These are phyloP conservation scores for Solanum rostratum DNA, from an alignment of 257 asterid species.

Conservation along the genomic window DNA sequence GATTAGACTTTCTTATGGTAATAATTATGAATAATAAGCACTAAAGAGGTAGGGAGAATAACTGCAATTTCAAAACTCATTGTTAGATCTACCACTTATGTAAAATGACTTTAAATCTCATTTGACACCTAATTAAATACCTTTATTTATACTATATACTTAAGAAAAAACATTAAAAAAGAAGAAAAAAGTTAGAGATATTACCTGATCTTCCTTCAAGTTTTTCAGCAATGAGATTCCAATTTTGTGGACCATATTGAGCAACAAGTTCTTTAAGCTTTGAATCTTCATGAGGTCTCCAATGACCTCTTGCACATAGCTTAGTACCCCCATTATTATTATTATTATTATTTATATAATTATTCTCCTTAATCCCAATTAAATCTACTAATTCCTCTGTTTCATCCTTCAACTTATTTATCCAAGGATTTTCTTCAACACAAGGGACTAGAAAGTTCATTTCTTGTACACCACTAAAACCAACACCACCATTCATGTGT, in stretches of 20 bases:
- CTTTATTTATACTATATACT: too few relatives aligned
- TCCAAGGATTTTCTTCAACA: not conserved
- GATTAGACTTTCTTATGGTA: not conserved
- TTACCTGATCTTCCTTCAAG: slow-evolving; percentile 34
- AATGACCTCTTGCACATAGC: slow-evolving; percentile 23
- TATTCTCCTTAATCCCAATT: not conserved
- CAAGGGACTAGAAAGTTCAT: not conserved
- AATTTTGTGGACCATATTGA: slow-evolving; percentile 23
- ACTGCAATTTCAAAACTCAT: not conserved
- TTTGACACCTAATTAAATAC: not conserved
- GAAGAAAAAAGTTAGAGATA: not conserved
- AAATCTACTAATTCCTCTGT: not conserved
- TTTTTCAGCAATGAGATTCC: slow-evolving; percentile 31
- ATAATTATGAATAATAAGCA: not conserved
- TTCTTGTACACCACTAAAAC: not conserved
- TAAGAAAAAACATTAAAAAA: not conserved
- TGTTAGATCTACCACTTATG: not conserved
- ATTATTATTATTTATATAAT: not conserved
- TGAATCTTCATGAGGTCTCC: slow-evolving; percentile 30
- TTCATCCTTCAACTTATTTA: not conserved
- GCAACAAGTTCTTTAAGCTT: slow-evolving; percentile 22
- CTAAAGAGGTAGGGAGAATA: not conserved
- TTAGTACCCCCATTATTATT: not conserved
- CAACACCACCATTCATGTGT: not conserved
- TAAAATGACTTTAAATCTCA: not conserved